A percentile compares a stretch with the other conserved stretches of the same genome.
Conservation (phyloP, 75 land plant genomes). For the Pinus albicaulis region DNA sequence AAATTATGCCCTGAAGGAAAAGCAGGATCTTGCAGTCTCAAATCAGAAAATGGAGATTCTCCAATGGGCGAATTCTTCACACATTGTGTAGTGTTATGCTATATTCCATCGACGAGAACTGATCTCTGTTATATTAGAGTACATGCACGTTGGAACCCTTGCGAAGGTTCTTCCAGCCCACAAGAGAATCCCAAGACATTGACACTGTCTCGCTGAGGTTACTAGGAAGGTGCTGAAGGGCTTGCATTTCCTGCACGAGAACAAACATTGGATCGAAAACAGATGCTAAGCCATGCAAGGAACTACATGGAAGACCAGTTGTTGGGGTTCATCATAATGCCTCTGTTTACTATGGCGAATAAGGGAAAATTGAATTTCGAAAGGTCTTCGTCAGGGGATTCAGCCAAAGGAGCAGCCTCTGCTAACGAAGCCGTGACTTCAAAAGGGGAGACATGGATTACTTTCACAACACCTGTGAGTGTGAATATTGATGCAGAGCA, state of each 20-base stretch:
- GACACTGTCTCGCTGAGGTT: slow-evolving; percentile 28
- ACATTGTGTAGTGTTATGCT: slow-evolving; percentile 53
- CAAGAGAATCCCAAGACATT: slow-evolving; percentile 13
- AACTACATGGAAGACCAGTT: too few relatives aligned
- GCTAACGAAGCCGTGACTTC: too few relatives aligned
- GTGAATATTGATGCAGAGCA: too few relatives aligned
- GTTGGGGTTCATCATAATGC: too few relatives aligned
- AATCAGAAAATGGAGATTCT: slow-evolving; percentile 61
- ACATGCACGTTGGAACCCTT: slow-evolving; percentile 55
- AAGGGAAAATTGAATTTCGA: too few relatives aligned
- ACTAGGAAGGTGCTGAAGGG: slow-evolving; percentile 51
- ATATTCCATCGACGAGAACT: slow-evolving; percentile 32
- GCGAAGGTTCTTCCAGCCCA: slow-evolving; percentile 10
- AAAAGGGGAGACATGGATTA: too few relatives aligned
- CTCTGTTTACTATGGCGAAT: too few relatives aligned
- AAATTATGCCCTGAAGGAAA: slow-evolving; percentile 52
- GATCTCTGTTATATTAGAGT: slow-evolving; percentile 39
- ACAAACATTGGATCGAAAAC: not conserved
- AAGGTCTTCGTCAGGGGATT: too few relatives aligned
- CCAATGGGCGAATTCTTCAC: slow-evolving; percentile 34
- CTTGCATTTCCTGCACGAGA: slow-evolving; percentile 48
- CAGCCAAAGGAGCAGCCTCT: too few relatives aligned
- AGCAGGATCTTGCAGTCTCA: slow-evolving; percentile 27
- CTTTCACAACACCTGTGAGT: too few relatives aligned
- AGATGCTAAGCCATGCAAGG: too few relatives aligned